Base-by-base conservation (phyloP, 176 grass and related monocot genomes). In the Typha latifolia region DNA sequence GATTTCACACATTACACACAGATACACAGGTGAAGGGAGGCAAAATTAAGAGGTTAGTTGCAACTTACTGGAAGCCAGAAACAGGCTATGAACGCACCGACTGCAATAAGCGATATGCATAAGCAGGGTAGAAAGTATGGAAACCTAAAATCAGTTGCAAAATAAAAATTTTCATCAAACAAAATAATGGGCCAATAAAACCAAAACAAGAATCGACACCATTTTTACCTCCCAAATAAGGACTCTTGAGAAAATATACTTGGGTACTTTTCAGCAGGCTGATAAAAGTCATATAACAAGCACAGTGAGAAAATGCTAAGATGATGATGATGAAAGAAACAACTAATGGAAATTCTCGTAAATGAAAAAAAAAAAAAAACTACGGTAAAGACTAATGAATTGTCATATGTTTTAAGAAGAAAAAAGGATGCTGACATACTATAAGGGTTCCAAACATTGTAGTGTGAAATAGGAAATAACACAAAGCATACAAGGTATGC, bases 51-150 rank as follows among this genome's bases (percentile, higher is more conserved):
- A 59, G 16, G 20, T 59, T 21, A 14, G 10, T 31, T 47, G 15
- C 12, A 49, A 32, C 19, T 9, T 80, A 90, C 87, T 37, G 87
- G 87, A 67, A 90, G 79, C 87, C 87, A 90, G 72, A 90, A 82
- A 52, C 79, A 86, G 14, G 80, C 79, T 49, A 86, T 29, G 49
- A 73, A 77, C 78, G 82, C 73, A 59, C 62, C 79, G 62, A 70
- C 76, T 80, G 87, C 87, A 53, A 90, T 62, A 19, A 86, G 56
- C 7, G 82, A 86, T 77, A 90, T 83, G 24, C 81, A 66, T 9
- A 90, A 82, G 69, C 76, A 86, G 34, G 87, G 87, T 47, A 90
- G 73, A 43, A 90, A 83, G 69, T 91, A 91, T 18, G 88, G 88
- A 79, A 86, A 91, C 74, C 88, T 91, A 57, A 51, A 81, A 67